Conservation (phyloP, 768 basidiomycete genomes). For the Panellus pusillus region DNA sequence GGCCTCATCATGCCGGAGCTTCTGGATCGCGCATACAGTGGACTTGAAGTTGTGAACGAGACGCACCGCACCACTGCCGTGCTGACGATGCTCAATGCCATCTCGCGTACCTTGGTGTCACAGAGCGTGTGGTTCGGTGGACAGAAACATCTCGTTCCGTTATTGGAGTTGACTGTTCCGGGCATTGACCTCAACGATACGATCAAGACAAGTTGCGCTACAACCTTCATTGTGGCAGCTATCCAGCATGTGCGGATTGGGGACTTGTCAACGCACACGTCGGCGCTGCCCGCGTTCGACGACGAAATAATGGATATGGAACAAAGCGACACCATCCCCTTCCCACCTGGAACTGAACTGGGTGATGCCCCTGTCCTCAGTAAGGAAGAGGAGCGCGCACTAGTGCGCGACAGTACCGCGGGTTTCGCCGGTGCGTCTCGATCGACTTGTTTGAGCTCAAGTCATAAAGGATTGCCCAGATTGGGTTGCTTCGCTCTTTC, state of each 20-base stretch:
- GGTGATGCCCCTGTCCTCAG: slow-evolving; percentile 44
- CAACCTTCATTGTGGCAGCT: slow-evolving; percentile 73
- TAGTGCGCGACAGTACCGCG: slow-evolving; percentile 77
- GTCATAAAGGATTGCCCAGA: slow-evolving; percentile 40
- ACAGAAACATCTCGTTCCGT: slow-evolving; percentile 83
- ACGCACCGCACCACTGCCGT: slow-evolving; percentile 94
- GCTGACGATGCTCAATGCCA: slow-evolving; percentile 77
- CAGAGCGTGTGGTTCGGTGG: slow-evolving; percentile 83
- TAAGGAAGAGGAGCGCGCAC: slow-evolving; percentile 66
- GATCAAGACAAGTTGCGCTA: slow-evolving; percentile 74
- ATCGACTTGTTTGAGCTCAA: not conserved
- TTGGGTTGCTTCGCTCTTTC: slow-evolving; percentile 78
- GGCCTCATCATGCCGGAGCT: slow-evolving; percentile 86
- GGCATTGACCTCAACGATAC: slow-evolving; percentile 92
- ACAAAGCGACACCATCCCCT: slow-evolving; percentile 35
- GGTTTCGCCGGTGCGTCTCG: slow-evolving; percentile 63
- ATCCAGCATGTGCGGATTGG: slow-evolving; percentile 79
- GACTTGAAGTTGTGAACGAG: slow-evolving; percentile 92
- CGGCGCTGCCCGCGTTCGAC: slow-evolving; percentile 52
- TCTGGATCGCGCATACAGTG: slow-evolving; percentile 87
- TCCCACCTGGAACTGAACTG: slow-evolving; percentile 55
- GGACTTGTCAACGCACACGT: slow-evolving; percentile 65
- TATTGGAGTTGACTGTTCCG: slow-evolving; percentile 86
- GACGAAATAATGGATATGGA: slow-evolving; percentile 56
- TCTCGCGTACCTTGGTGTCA: slow-evolving; percentile 73